Evolutionary conservation across 768 basidiomycete genomes (phyloP).

Genomic region (Leccinum arenicola): DNA sequence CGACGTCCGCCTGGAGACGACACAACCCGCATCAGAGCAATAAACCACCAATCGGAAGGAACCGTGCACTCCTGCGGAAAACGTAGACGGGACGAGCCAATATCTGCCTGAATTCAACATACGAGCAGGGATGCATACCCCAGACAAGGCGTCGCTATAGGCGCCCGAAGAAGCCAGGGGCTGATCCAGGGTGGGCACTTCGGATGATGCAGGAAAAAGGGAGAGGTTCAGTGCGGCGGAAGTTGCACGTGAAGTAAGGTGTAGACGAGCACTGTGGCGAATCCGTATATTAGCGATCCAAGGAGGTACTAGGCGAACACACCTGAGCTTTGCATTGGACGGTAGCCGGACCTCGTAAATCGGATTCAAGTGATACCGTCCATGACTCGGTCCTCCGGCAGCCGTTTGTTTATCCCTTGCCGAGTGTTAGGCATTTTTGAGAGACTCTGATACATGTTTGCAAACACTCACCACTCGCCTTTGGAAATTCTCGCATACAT

Average conservation of each 20-base stretch:
- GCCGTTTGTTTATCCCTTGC: slow-evolving; percentile 57
- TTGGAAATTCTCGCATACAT: slow-evolving; percentile 72
- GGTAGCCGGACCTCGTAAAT: slow-evolving; percentile 59
- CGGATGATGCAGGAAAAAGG: slow-evolving; percentile 40
- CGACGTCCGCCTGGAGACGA: slow-evolving; percentile 10
- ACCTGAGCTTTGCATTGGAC: slow-evolving; percentile 57
- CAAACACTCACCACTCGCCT: slow-evolving; percentile 68
- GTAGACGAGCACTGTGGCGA: slow-evolving; percentile 60
- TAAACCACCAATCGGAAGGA: slow-evolving; percentile 64
- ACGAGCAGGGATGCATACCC: slow-evolving; percentile 58
- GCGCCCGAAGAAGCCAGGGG: slow-evolving; percentile 72
- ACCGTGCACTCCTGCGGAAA: slow-evolving; percentile 52
- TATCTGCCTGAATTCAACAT: slow-evolving; percentile 61
- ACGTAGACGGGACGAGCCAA: slow-evolving; percentile 71
- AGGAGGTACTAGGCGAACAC: slow-evolving; percentile 26
- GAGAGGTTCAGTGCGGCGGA: slow-evolving; percentile 58
- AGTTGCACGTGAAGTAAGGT: slow-evolving; percentile 45
- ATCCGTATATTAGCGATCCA: neutral
- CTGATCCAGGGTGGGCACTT: slow-evolving; percentile 26
- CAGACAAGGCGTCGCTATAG: slow-evolving; percentile 72
- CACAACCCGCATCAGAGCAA: slow-evolving; percentile 38
- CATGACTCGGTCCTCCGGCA: slow-evolving; percentile 65
- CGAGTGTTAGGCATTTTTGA: neutral
- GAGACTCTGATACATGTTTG: neutral
- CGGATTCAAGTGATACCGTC: slow-evolving; percentile 67